Percentiles rank a stretch among this genome's conserved stretches.
phyloP scores from a whole-genome alignment of 257 asterid species.

The Scutellaria minor region DNA sequence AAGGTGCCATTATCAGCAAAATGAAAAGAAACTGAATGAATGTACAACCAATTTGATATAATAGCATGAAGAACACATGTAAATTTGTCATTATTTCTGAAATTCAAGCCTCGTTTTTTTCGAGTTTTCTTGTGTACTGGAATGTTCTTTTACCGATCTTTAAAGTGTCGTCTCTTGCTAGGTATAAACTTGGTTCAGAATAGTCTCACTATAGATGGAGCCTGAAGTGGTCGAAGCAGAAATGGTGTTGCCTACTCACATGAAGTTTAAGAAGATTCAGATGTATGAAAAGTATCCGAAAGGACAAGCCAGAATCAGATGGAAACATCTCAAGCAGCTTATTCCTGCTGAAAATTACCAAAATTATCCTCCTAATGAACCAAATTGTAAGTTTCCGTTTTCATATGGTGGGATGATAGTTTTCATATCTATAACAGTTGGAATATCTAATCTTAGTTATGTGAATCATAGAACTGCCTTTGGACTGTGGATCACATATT shows the following conservation, averaged over 20 bases:
- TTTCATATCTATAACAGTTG: not conserved
- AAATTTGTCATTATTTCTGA: no score
- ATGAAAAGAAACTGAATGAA: not conserved
- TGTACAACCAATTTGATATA: not conserved
- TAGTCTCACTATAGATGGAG: conserved; percentile 57
- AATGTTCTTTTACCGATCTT: not conserved
- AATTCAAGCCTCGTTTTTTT: not conserved
- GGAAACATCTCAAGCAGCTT: conserved; percentile 97
- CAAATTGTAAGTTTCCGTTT: conserved; percentile 65
- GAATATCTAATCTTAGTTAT: not conserved
- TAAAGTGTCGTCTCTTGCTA: not conserved
- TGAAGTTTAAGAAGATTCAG: conserved; percentile 88
- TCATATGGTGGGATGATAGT: not conserved
- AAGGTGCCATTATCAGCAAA: not conserved
- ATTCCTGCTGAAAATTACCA: conserved; percentile 89
- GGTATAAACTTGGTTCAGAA: not conserved
- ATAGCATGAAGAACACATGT: not conserved
- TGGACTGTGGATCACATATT: conserved; percentile 14
- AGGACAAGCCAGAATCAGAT: conserved; percentile 85
- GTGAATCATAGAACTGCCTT: not conserved
- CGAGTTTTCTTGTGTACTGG: not conserved
- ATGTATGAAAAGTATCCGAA: conserved; percentile 89
- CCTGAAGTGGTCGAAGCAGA: conserved; percentile 84
- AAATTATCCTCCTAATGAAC: conserved; percentile 61
- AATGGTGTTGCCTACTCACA: conserved; percentile 73